Evolutionary conservation across 805 yeast species (phyloP).

Genomic region (Schwanniomyces pseudopolymorphus): DNA sequence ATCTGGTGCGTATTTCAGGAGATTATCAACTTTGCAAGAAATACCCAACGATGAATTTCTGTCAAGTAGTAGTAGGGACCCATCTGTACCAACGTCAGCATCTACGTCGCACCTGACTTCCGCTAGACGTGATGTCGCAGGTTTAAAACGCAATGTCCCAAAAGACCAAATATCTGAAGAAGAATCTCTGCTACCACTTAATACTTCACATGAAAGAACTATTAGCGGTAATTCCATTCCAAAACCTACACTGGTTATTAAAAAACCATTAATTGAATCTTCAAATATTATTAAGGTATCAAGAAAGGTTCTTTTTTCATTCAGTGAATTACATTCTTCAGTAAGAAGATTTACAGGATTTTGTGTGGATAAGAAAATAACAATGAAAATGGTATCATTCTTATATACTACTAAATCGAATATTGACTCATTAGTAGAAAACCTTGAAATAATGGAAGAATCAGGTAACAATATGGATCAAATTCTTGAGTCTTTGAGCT

Average conservation of each 20-base stretch:
- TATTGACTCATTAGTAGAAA: constrained; percentile 57
- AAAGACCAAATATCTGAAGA: constrained; percentile 2
- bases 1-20: constrained; percentile 62
- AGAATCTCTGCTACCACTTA: background rate
- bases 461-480: constrained; percentile 33
- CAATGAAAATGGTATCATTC: constrained; percentile 52
- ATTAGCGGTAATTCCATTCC: constrained; percentile 9
- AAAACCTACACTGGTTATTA: constrained; percentile 5
- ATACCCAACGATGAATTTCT: constrained; percentile 28
- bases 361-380: constrained; percentile 54
- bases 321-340: constrained; percentile 63
- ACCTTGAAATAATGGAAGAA: constrained; percentile 51
- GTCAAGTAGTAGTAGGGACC: background rate
- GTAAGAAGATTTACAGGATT: constrained; percentile 57
- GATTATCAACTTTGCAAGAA: constrained; percentile 66
- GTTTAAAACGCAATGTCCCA: background rate
- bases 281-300: constrained; percentile 42
- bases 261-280: constrained; percentile 9
- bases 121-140: background rate
- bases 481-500: constrained; percentile 28
- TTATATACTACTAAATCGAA: constrained; percentile 53
- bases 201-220: background rate
- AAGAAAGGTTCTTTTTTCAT: constrained; percentile 61
- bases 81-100: background rate
- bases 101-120: background rate